These are phyloP conservation scores for Blastosporella zonata DNA, from an alignment of 1,284 basidiomycete genomes.

Conservation along the genomic window DNA sequence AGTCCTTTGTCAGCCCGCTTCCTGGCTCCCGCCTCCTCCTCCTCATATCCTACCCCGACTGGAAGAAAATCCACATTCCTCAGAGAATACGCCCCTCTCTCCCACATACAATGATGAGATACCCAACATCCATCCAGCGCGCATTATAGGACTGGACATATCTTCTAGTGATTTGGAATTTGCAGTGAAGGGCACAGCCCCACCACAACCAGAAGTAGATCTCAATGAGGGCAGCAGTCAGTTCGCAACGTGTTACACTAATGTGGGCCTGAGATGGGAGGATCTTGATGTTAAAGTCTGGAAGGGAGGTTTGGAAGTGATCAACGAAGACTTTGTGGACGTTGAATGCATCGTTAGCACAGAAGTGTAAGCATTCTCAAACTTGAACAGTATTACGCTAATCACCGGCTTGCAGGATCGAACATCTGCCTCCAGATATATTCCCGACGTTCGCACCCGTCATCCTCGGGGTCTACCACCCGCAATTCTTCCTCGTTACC, in stretches of 20 bases:
- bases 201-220: conserved; percentile 27
- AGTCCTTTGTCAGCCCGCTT: conserved; percentile 68
- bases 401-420: conserved; percentile 57
- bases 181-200: conserved; percentile 46
- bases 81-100: conserved; percentile 24
- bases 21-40: conserved; percentile 50
- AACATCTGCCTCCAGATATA: conserved; percentile 75
- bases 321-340: conserved; percentile 72
- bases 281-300: conserved; percentile 71
- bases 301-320: conserved; percentile 76
- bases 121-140: conserved; percentile 56
- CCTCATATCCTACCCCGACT: conserved; percentile 28
- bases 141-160: conserved; percentile 70
- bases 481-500: conserved; percentile 77
- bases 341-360: conserved; percentile 83
- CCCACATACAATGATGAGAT: conserved; percentile 39
- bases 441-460: conserved; percentile 79
- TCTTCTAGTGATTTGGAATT: conserved; percentile 47
- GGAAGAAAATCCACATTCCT: conserved; percentile 13
- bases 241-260: conserved; percentile 19
- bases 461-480: conserved; percentile 82
- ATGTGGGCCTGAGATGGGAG: conserved; percentile 64
- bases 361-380: conserved; percentile 62
- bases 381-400: conserved; percentile 4
- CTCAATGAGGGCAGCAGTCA: conserved; percentile 16